phyloP scores from a whole-genome alignment of 176 grass and related monocot genomes.

The Oryza glaberrima region DNA sequence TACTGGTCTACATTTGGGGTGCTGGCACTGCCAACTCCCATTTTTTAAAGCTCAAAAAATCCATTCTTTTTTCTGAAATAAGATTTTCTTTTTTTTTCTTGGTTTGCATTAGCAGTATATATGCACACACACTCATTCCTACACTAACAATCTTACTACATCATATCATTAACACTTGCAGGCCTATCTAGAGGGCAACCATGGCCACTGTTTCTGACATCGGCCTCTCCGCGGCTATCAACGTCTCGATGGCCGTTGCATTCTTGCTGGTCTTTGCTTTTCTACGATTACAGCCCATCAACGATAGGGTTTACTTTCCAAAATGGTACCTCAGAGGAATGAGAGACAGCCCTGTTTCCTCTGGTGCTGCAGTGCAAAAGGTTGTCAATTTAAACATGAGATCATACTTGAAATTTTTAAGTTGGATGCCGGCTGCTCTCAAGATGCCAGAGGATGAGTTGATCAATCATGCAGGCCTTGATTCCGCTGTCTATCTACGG shows the following conservation, averaged over 20 bases:
- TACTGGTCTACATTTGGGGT: neutral
- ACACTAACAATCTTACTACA: constrained; percentile 1
- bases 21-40: neutral
- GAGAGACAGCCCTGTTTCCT: constrained; percentile 62
- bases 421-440: constrained; percentile 84
- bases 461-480: constrained; percentile 92
- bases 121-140: neutral
- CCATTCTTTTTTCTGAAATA: neutral
- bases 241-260: constrained; percentile 55
- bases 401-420: constrained; percentile 78
- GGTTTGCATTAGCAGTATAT: neutral
- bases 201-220: constrained; percentile 73
- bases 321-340: constrained; percentile 97
- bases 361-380: constrained; percentile 62
- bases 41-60: neutral
- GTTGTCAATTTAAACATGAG: constrained; percentile 78
- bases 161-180: neutral
- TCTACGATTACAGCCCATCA: constrained; percentile 91
- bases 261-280: constrained; percentile 88
- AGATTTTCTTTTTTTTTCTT: neutral
- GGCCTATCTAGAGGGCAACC: constrained; percentile 19
- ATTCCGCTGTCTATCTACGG: constrained; percentile 89
- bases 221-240: constrained; percentile 65
- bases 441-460: constrained; percentile 92
- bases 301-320: constrained; percentile 92